Evolutionary conservation across 2,329 filamentous ascomycete genomes (phyloP).

Genomic region (Epichloe scottii): DNA sequence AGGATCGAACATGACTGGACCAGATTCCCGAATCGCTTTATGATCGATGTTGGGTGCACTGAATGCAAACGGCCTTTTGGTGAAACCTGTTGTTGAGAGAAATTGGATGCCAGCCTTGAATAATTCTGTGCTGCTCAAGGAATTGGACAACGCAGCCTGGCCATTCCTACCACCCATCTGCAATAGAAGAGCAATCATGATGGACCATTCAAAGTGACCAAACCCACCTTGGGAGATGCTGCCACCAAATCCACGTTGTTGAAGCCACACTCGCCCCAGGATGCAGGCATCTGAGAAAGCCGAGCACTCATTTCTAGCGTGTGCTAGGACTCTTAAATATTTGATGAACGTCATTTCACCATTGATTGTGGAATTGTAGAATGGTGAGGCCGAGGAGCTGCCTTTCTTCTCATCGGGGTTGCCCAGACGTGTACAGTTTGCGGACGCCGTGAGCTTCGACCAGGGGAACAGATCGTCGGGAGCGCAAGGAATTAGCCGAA

Average conservation of each 20-base stretch:
- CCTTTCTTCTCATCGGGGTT: conserved; percentile 31
- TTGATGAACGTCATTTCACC: conserved; percentile 61
- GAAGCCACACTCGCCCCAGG: conserved; percentile 78
- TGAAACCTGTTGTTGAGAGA: conserved; percentile 60
- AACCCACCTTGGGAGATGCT: conserved; percentile 68
- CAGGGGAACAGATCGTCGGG: conserved; percentile 56
- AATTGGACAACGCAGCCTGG: conserved; percentile 58
- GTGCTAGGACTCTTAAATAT: conserved; percentile 65
- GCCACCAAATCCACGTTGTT: conserved; percentile 69
- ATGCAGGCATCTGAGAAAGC: conserved; percentile 75
- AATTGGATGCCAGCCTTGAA: conserved; percentile 94
- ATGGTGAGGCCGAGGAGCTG: conserved; percentile 47
- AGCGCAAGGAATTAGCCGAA: conserved; percentile 68
- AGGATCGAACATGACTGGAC: conserved; percentile 69
- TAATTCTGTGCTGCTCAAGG: conserved; percentile 81
- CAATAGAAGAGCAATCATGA: conserved; percentile 67
- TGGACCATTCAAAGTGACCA: conserved; percentile 82
- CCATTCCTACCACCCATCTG: conserved; percentile 64
- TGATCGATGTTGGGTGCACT: conserved; percentile 18
- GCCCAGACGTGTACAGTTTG: conserved; percentile 55
- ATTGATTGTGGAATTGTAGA: conserved; percentile 79
- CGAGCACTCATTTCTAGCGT: conserved; percentile 54
- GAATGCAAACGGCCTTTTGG: conserved; percentile 49
- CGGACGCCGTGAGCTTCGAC: conserved; percentile 56
- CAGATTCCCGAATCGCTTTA: conserved; percentile 28